Evolutionary conservation across 1,139 yeast genomes (phyloP).

Genomic region (Candida buenavistaensis): DNA sequence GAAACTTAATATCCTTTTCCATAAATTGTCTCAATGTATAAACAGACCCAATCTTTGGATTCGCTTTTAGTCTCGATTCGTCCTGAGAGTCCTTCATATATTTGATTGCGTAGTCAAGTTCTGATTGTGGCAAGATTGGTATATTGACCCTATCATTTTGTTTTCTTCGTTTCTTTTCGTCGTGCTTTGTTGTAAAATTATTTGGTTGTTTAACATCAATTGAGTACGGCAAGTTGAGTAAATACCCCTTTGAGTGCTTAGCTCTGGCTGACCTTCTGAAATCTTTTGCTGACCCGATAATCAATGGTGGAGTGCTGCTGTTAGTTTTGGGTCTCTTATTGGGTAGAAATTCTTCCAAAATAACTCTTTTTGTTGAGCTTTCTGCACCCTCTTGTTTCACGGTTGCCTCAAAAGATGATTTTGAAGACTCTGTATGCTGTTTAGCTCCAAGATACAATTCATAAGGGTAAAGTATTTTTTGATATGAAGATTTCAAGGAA

Average conservation of each 20-base stretch:
- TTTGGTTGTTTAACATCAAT: constrained; percentile 35
- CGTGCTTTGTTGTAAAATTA: constrained; percentile 16
- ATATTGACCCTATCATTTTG: constrained; percentile 19
- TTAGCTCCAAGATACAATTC: constrained; percentile 22
- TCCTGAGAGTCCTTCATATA: constrained; percentile 26
- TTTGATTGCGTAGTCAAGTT: constrained; percentile 26
- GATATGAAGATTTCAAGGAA: constrained; percentile 60
- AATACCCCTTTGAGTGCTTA: constrained; percentile 50
- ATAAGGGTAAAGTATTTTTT: constrained; percentile 34
- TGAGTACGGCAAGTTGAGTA: constrained; percentile 42
- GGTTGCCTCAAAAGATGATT: too few species aligned
- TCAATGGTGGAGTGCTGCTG: constrained; percentile 19
- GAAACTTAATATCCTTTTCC: constrained; percentile 50
- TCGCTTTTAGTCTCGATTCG: constrained; percentile 24
- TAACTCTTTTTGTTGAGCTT: constrained; percentile 7
- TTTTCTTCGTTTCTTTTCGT: constrained; percentile 18
- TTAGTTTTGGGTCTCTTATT: constrained; percentile 10
- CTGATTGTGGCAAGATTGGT: constrained; percentile 29
- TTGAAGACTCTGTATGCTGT: too few species aligned
- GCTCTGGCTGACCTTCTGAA: constrained; percentile 45
- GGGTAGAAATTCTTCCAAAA: constrained; percentile 6
- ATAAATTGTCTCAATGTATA: constrained; percentile 53
- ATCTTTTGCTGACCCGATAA: constrained; percentile 50
- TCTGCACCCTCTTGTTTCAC: background rate
- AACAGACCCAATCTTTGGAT: constrained; percentile 36